These are phyloP conservation scores for Cyberlindnera mrakii DNA, from an alignment of 805 yeast species.

Conservation along the genomic window DNA sequence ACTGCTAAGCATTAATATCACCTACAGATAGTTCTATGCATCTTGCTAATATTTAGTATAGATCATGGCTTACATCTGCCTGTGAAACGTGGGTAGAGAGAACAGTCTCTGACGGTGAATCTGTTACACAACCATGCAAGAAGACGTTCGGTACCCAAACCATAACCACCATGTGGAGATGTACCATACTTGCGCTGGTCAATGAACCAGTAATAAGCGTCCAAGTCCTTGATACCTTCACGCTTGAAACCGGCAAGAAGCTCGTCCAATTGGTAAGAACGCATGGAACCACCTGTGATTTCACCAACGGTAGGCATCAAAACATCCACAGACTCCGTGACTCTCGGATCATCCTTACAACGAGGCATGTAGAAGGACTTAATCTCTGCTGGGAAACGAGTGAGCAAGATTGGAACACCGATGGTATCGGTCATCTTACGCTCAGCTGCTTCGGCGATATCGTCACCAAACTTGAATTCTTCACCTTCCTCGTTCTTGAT, in stretches of 20 bases:
- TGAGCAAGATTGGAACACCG: conserved; percentile 87
- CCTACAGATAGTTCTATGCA: too few species aligned
- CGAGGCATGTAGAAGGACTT: conserved; percentile 98
- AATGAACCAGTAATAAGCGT: conserved; percentile 90
- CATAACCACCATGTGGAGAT: conserved; percentile 98
- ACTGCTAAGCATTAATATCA: too few species aligned
- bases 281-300: conserved; percentile 98
- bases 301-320: conserved; percentile 99
- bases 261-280: conserved; percentile 79
- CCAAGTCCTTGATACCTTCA: conserved; percentile 71
- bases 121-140: conserved; percentile 98
- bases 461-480: conserved; percentile 93
- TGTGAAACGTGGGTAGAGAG: conserved; percentile 93
- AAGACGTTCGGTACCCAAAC: conserved; percentile 96
- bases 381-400: conserved; percentile 93
- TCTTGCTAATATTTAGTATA: not conserved
- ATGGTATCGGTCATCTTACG: conserved; percentile 96
- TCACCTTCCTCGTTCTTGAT: conserved; percentile 94
- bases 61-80: conserved; percentile 93
- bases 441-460: conserved; percentile 99
- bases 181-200: conserved; percentile 97
- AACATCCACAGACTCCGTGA: conserved; percentile 97
- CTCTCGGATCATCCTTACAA: conserved; percentile 84
- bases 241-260: conserved; percentile 86
- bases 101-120: conserved; percentile 97